phyloP scores from a whole-genome alignment of 2,329 filamentous ascomycete species.

The Pseudogymnoascus sp. region DNA sequence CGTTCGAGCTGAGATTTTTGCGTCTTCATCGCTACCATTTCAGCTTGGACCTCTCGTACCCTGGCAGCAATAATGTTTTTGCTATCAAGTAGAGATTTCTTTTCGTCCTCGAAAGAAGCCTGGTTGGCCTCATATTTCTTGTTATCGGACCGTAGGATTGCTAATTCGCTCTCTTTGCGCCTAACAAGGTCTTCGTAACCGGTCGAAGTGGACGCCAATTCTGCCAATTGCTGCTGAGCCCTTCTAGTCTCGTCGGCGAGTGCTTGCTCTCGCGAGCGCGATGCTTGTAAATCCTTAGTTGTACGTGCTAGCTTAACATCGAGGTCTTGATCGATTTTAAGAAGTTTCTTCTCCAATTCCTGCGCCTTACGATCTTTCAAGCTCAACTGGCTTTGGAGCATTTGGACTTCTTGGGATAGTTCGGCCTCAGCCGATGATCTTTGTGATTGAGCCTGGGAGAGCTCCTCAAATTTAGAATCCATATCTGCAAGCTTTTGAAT shows the following conservation, averaged over 20 bases:
- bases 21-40: constrained; percentile 76
- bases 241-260: constrained; percentile 72
- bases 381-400: constrained; percentile 81
- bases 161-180: constrained; percentile 87
- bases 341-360: constrained; percentile 74
- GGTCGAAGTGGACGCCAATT: constrained; percentile 83
- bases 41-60: constrained; percentile 77
- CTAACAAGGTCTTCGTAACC: constrained; percentile 91
- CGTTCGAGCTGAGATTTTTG: constrained; percentile 78
- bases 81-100: constrained; percentile 58
- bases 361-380: constrained; percentile 84
- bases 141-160: constrained; percentile 74
- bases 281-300: constrained; percentile 68
- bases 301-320: constrained; percentile 73
- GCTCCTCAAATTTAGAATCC: constrained; percentile 60
- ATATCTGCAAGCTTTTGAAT: constrained; percentile 58
- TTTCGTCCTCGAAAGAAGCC: constrained; percentile 69
- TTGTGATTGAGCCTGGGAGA: constrained; percentile 62
- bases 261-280: constrained; percentile 66
- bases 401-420: constrained; percentile 74
- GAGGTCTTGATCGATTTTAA: constrained; percentile 80
- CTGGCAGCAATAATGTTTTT: constrained; percentile 70
- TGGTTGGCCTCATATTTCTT: constrained; percentile 76
- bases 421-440: constrained; percentile 67
- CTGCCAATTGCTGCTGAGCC: constrained; percentile 74